Base-by-base conservation (phyloP, 306 rosid species). In the Prunus salicina region DNA sequence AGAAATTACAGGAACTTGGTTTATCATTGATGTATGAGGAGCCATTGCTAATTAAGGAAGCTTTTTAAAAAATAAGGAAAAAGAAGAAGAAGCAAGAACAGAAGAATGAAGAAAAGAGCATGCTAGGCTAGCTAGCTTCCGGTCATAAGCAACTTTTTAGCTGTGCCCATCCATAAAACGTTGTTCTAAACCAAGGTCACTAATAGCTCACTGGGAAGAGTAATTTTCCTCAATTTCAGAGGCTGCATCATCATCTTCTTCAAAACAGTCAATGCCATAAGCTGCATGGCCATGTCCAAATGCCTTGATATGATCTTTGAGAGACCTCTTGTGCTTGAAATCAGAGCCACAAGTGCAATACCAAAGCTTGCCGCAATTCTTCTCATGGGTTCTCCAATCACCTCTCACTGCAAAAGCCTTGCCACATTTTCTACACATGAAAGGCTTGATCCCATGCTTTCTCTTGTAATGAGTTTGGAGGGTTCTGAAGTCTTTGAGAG, bases 401-500 rank as follows among this genome's bases (percentile, higher is more conserved):
- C 98, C 98, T 69, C 93, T 89, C 6, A 93, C 98, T 2, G 98
- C 98, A 85, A 93, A 93, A 20, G 97, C 92, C 53, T 93, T 93
- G 85, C 97, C 88, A 62, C 98, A 93, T 69, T 91, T 93, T 28
- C 92, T 86, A 12, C 98, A 93, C 87, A 86, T 86, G 83, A 93
- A 93, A 6, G 98, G 96, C 64, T 93, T 93, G 65, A 86, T 89
- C 25, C 98, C 98, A 74, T 93, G 98, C 85, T 93, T 93, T 57
- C 98, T 83, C 82, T 93, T 93, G 88, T 93, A 93, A 84, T 93
- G 98, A 2, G 97, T 93, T 78, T 93, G 98, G n/a, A 93, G 98
- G 74, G 97, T 93, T 74, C 98, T 82, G 61, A 93, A 93, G 75
- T 93, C 98, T 75, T 93, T 93, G 11, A 93, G 89, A 43, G 98